Evolutionary conservation across 1,284 basidiomycete genomes (phyloP).

Genomic region (Peniophora sp.): DNA sequence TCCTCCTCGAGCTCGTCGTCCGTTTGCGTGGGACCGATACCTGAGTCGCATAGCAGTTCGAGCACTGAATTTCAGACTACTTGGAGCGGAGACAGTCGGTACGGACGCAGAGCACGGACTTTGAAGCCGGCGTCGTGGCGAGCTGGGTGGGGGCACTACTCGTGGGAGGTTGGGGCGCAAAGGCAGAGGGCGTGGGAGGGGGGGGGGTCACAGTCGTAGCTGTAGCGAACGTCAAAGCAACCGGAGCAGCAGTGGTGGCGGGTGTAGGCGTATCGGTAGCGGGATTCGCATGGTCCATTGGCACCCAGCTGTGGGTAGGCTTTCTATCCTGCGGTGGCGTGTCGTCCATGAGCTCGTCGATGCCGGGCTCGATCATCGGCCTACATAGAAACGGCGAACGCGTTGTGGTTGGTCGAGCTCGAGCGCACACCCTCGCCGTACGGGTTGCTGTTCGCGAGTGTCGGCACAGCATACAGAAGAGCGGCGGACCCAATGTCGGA

Average conservation of each 20-base stretch:
- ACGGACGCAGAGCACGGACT: background rate
- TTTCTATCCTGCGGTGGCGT: conserved; percentile 50
- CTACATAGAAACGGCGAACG: conserved; percentile 65
- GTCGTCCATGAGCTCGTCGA: conserved; percentile 65
- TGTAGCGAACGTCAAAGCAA: conserved; percentile 71
- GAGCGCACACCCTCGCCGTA: conserved; percentile 64
- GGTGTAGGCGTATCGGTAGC: too few species aligned
- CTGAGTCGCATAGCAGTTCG: conserved; percentile 77
- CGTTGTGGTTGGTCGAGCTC: conserved; percentile 31
- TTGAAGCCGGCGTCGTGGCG: conserved; percentile 25
- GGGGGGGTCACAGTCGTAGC: conserved; percentile 36
- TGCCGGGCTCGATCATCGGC: conserved; percentile 72
- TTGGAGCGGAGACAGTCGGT: conserved; percentile 42
- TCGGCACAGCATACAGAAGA: conserved; percentile 60
- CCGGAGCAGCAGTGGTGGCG: conserved; percentile 65
- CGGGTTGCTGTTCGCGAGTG: conserved; percentile 56
- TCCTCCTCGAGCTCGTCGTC: conserved; percentile 77
- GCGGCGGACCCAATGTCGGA: conserved; percentile 68
- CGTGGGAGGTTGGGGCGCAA: too few species aligned
- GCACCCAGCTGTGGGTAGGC: conserved; percentile 78
- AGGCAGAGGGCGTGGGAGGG: background rate
- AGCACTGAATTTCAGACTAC: conserved; percentile 77
- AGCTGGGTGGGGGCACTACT: conserved; percentile 6
- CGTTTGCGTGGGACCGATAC: conserved; percentile 77
- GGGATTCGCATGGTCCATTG: conserved; percentile 59